Percentiles rank a stretch among this genome's conserved stretches.
Conservation (phyloP, 2,329 filamentous ascomycete genomes). For the Samsoniella hepiali region DNA sequence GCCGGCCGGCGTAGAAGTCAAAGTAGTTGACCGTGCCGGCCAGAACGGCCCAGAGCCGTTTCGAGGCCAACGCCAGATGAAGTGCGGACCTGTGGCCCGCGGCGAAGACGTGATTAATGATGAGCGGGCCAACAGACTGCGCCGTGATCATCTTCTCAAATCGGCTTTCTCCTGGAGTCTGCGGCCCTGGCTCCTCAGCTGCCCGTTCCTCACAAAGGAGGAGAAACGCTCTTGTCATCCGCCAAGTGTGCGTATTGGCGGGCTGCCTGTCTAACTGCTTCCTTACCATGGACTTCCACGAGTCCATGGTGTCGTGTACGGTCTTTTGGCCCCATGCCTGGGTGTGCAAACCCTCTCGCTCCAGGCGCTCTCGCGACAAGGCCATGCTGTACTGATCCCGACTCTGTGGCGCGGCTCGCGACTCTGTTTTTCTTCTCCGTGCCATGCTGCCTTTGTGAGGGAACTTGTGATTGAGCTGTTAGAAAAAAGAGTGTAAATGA, state of each 20-base stretch:
- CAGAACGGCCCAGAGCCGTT: conserved; percentile 25
- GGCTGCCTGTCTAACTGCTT: background rate
- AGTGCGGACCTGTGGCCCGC: conserved; percentile 26
- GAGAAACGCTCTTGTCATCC: conserved; percentile 5
- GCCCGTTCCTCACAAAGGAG: background rate
- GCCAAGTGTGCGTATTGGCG: background rate
- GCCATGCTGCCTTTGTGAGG: too few relatives aligned
- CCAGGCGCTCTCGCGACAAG: background rate
- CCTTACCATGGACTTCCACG: background rate
- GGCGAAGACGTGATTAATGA: conserved; percentile 22
- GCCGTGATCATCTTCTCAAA: background rate
- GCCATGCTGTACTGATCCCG: background rate
- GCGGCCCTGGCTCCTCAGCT: too few relatives aligned
- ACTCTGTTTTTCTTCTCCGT: too few relatives aligned
- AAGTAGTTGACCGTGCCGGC: conserved; percentile 27
- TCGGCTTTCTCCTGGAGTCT: background rate
- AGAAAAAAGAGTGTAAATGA: too few relatives aligned
- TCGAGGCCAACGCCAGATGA: conserved; percentile 24
- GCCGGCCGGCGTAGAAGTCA: conserved; percentile 25
- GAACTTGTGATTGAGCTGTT: too few relatives aligned
- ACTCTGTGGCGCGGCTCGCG: too few relatives aligned
- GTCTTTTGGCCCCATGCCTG: background rate
- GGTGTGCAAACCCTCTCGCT: background rate
- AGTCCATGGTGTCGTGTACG: background rate
- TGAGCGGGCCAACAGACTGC: conserved; percentile 22